phyloP scores from a whole-genome alignment of 73 alveolate species.

The Urostyla sp. region DNA sequence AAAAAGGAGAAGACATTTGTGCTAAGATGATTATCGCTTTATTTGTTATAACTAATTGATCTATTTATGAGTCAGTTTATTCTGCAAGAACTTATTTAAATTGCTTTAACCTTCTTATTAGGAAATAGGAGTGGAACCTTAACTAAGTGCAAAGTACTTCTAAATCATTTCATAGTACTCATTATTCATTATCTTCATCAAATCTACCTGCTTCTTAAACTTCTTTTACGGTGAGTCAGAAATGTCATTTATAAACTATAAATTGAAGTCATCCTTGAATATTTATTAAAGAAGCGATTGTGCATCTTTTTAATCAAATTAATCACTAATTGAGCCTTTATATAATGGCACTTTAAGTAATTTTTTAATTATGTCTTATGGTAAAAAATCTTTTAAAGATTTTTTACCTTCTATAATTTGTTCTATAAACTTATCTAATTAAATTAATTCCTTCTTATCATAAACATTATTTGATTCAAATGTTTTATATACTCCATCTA shows the following conservation, averaged over 20 bases:
- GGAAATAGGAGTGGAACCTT: background rate
- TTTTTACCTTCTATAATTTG: background rate
- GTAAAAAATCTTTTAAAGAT: slow-evolving; percentile 7
- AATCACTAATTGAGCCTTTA: background rate
- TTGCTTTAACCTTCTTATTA: background rate
- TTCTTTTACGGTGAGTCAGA: background rate
- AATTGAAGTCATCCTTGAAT: background rate
- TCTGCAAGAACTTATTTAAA: background rate
- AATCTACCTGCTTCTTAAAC: background rate
- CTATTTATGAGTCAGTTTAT: background rate
- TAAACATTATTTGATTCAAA: background rate
- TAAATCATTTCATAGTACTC: background rate
- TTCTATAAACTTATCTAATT: background rate
- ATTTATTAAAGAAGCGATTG: background rate
- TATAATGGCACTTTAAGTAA: background rate
- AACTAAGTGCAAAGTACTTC: background rate
- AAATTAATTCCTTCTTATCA: background rate
- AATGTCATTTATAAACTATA: background rate
- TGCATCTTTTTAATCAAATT: background rate
- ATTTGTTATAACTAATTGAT: too few relatives aligned
- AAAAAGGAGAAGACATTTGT: too few relatives aligned
- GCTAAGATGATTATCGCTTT: too few relatives aligned
- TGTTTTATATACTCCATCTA: background rate
- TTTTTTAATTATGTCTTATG: background rate
- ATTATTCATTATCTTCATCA: slow-evolving; percentile 4